A percentile compares a stretch with the other conserved stretches of the same genome.
Conservation (phyloP, 345 rosid genomes). For the Citrus mangshanensis region DNA sequence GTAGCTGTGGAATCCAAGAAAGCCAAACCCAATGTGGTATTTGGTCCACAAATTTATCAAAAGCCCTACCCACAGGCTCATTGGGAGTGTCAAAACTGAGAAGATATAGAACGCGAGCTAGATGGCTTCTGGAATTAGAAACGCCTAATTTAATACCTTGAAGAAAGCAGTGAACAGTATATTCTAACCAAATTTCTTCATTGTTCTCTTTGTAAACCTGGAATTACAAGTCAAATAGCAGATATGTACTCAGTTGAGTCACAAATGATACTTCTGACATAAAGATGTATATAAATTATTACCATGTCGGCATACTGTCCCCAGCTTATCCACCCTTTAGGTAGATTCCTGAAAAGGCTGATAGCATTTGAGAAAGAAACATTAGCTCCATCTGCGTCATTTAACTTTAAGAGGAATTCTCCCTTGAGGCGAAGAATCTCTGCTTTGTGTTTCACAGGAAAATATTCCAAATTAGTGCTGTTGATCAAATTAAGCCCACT, state of each 20-base stretch:
- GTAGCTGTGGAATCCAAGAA: slow-evolving; percentile 94
- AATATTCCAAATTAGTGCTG: slow-evolving; percentile 91
- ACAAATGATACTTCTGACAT: neutral
- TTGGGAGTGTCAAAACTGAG: slow-evolving; percentile 92
- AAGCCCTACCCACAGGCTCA: slow-evolving; percentile 93
- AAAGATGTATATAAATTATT: slow-evolving; percentile 24
- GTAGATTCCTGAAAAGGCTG: slow-evolving; percentile 78
- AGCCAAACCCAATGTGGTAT: slow-evolving; percentile 99
- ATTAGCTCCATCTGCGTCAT: slow-evolving; percentile 82
- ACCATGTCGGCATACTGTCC: slow-evolving; percentile 97
- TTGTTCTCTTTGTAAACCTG: slow-evolving; percentile 86
- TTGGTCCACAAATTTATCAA: slow-evolving; percentile 91
- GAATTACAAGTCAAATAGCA: slow-evolving; percentile 13
- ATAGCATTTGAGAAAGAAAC: slow-evolving; percentile 82
- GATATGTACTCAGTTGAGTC: slow-evolving; percentile 10
- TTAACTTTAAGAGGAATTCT: slow-evolving; percentile 71
- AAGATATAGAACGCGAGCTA: slow-evolving; percentile 93
- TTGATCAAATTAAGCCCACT: slow-evolving; percentile 86
- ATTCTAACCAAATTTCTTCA: slow-evolving; percentile 96
- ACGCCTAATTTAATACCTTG: slow-evolving; percentile 96
- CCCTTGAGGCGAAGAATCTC: slow-evolving; percentile 86
- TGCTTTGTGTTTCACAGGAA: slow-evolving; percentile 82
- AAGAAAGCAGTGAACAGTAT: slow-evolving; percentile 96
- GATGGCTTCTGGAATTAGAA: slow-evolving; percentile 92
- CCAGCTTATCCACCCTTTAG: slow-evolving; percentile 99